Percentiles rank a stretch among this genome's conserved stretches.
These are phyloP conservation scores for Wallacemonas collosoma DNA, from an alignment of 208 protist genomes.

Conservation along the genomic window DNA sequence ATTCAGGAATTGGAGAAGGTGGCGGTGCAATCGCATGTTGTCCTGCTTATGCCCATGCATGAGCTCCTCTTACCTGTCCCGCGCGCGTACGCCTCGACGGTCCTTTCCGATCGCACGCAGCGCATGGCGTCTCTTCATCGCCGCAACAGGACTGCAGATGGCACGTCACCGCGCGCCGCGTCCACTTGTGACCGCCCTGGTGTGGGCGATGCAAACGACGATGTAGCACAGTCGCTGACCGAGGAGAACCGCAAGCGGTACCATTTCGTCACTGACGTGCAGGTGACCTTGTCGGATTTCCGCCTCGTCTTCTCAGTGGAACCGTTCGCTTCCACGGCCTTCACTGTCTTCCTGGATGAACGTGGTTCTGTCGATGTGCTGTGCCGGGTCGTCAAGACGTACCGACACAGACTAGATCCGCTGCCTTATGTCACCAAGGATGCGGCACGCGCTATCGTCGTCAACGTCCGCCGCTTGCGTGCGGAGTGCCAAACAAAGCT, in stretches of 20 bases:
- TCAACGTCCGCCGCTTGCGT: constrained; percentile 48
- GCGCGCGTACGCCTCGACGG: constrained; percentile 40
- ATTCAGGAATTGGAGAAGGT: constrained; percentile 52
- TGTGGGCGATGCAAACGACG: no score
- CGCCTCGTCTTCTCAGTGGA: constrained; percentile 71
- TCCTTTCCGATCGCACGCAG: constrained; percentile 34
- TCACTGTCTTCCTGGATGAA: constrained; percentile 71
- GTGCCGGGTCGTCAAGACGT: constrained; percentile 46
- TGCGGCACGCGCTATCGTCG: constrained; percentile 35
- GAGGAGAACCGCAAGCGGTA: no score
- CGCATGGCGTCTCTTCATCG: constrained; percentile 21
- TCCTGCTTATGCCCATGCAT: constrained; percentile 45
- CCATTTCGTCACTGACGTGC: constrained; percentile 38
- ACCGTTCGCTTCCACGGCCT: constrained; percentile 57
- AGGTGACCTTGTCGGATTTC: constrained; percentile 64
- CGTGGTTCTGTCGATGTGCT: constrained; percentile 47
- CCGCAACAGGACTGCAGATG: constrained; percentile 8
- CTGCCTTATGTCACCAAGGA: constrained; percentile 32
- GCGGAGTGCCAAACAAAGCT: constrained; percentile 87
- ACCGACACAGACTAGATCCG: constrained; percentile 11
- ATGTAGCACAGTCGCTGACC: no score
- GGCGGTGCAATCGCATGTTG: constrained; percentile 23
- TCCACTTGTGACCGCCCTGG: no score
- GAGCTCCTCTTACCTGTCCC: constrained; percentile 82
- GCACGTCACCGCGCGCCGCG: no score